Percentiles rank a stretch among this genome's conserved stretches.
Evolutionary conservation across 495 filamentous ascomycete genomes (phyloP).

Genomic region (Lasiosphaeria ovina): DNA sequence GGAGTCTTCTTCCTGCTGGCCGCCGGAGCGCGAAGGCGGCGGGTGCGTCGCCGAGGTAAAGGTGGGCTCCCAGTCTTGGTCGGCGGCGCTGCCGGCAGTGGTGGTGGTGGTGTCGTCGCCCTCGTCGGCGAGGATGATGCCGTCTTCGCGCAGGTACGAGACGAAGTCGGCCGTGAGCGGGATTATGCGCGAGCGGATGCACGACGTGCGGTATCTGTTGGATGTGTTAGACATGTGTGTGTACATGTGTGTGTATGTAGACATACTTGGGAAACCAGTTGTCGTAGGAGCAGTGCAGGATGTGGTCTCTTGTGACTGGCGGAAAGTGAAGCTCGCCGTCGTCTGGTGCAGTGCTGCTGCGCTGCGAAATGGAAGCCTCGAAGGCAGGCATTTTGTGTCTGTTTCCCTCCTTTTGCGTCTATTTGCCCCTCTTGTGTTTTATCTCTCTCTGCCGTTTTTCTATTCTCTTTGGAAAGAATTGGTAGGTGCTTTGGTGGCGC

Average conservation of each 20-base stretch:
- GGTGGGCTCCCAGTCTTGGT: conserved; percentile 47
- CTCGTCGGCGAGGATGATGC: conserved; percentile 77
- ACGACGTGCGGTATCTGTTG: conserved; percentile 66
- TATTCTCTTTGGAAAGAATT: no score
- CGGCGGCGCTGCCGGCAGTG: conserved; percentile 44
- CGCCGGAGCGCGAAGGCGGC: conserved; percentile 22
- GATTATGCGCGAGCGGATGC: conserved; percentile 81
- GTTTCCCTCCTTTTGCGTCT: background rate
- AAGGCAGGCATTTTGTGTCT: conserved; percentile 27
- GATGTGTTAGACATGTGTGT: conserved; percentile 1
- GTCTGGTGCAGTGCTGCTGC: conserved; percentile 3
- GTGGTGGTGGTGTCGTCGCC: conserved; percentile 37
- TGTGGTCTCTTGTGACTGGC: conserved; percentile 77
- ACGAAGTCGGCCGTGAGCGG: conserved; percentile 73
- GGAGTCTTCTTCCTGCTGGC: conserved; percentile 15
- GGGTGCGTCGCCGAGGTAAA: conserved; percentile 28
- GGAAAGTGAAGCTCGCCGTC: conserved; percentile 64
- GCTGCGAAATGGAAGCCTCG: conserved; percentile 18
- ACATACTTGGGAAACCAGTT: conserved; percentile 78
- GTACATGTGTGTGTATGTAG: background rate
- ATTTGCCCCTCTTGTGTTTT: background rate
- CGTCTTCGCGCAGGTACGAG: conserved; percentile 85
- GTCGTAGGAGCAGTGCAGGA: conserved; percentile 91
- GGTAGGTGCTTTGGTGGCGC: no score
- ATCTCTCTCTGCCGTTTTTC: no score